These are phyloP conservation scores for Schizophyllum commune DNA, from an alignment of 1,284 basidiomycete genomes.

Conservation along the genomic window DNA sequence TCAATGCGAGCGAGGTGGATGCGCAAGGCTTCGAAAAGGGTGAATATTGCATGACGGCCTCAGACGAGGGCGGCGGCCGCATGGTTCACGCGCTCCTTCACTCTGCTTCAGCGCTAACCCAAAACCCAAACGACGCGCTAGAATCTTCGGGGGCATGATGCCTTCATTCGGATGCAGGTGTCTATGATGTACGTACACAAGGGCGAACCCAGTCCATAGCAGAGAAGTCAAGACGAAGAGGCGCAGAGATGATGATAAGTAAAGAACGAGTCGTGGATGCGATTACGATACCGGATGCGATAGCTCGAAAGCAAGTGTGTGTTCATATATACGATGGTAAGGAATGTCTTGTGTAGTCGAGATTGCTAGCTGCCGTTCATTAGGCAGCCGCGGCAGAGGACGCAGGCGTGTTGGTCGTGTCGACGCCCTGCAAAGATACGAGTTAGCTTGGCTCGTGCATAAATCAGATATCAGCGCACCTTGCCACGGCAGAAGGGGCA, in stretches of 20 bases:
- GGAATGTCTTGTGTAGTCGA: neutral
- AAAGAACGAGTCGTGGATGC: neutral
- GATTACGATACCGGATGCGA: neutral
- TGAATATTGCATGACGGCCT: neutral
- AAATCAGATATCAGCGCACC: constrained; percentile 27
- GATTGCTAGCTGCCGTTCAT: neutral
- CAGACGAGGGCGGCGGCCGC: neutral
- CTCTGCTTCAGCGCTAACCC: neutral
- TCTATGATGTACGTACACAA: neutral
- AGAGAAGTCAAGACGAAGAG: neutral
- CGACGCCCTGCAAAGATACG: neutral
- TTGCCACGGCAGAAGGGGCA: constrained; percentile 83
- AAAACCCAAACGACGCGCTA: neutral
- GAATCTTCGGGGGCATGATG: neutral
- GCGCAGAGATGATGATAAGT: neutral
- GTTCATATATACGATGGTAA: neutral
- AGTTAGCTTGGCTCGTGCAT: neutral
- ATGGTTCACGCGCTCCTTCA: neutral
- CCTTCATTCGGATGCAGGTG: neutral
- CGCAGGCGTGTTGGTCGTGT: neutral
- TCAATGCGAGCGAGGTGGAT: neutral
- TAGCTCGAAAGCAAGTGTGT: neutral
- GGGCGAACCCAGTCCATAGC: neutral
- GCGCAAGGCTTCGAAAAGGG: neutral
- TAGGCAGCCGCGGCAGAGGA: neutral